Conservation (phyloP, 225 moss, liverwort and hornwort genomes). For the Pleurozium schreberi region DNA sequence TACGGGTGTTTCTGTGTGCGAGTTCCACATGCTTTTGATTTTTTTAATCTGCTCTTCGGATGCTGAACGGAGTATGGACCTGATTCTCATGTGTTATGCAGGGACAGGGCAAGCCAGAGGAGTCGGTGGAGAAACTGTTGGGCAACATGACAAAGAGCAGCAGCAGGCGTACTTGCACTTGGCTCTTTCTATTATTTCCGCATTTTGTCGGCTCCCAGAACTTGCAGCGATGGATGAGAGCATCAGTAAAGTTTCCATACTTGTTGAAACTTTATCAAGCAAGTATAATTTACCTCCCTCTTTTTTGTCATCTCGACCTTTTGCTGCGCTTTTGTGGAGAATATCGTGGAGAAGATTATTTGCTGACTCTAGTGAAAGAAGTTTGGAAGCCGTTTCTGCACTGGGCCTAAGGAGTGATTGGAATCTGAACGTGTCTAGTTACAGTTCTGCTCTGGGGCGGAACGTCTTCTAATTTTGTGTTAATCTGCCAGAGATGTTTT, state of each 20-base stretch:
- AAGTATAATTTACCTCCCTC: slow-evolving; percentile 63
- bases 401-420: not conserved
- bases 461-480: not conserved
- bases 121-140: slow-evolving; percentile 15
- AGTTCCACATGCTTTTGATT: not conserved
- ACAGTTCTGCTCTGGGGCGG: not conserved
- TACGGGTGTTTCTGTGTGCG: not conserved
- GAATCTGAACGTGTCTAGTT: not conserved
- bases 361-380: not conserved
- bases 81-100: not conserved
- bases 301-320: not conserved
- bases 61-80: not conserved
- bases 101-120: slow-evolving; percentile 38
- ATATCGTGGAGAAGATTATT: not conserved
- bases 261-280: slow-evolving; percentile 75
- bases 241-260: slow-evolving; percentile 70
- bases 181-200: slow-evolving; percentile 73
- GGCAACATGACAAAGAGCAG: slow-evolving; percentile 34
- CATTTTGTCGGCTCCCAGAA: slow-evolving; percentile 82
- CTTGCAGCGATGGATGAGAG: slow-evolving; percentile 74
- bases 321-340: slow-evolving; percentile 4
- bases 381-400: not conserved
- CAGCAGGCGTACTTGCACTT: slow-evolving; percentile 73
- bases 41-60: not conserved
- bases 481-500: not conserved